These are phyloP conservation scores for Arabidopsis suecica DNA, from an alignment of 345 rosid genomes.

Conservation along the genomic window DNA sequence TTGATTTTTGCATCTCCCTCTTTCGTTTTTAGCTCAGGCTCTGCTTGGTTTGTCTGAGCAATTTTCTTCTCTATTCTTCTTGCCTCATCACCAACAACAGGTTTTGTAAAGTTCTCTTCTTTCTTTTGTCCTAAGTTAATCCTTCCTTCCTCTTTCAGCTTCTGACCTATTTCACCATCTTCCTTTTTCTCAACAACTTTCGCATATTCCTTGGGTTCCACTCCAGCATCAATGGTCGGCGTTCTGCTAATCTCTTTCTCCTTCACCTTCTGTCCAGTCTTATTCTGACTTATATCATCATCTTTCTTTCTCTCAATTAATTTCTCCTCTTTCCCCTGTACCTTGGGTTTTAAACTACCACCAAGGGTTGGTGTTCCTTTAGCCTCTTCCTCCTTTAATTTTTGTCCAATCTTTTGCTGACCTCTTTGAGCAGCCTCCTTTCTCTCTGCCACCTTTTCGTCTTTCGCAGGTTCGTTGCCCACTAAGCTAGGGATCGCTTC, in stretches of 20 bases:
- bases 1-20: conserved; percentile 8
- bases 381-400: conserved; percentile 29
- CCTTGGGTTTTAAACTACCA: conserved; percentile 29
- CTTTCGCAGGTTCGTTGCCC: conserved; percentile 21
- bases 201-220: conserved; percentile 12
- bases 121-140: conserved; percentile 3
- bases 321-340: conserved; percentile 26
- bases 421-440: conserved; percentile 25
- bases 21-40: conserved; percentile 20
- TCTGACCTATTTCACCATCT: conserved; percentile 26
- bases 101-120: conserved; percentile 19
- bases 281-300: conserved; percentile 20
- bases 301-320: conserved; percentile 33
- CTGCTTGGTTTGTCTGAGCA: background rate
- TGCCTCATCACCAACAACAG: conserved; percentile 12
- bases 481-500: conserved; percentile 28
- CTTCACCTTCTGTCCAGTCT: conserved; percentile 5
- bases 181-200: conserved; percentile 15
- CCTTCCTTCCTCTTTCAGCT: conserved; percentile 23
- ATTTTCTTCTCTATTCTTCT: conserved; percentile 13
- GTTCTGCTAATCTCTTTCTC: conserved; percentile 10
- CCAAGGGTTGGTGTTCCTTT: background rate
- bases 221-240: conserved; percentile 21
- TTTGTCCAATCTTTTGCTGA: conserved; percentile 18
- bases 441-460: conserved; percentile 34